Evolutionary conservation across 106 monocot genomes (phyloP), one percentile per base, ranked within the genome.

Genomic region (Dioscorea dumetorum): DNA sequence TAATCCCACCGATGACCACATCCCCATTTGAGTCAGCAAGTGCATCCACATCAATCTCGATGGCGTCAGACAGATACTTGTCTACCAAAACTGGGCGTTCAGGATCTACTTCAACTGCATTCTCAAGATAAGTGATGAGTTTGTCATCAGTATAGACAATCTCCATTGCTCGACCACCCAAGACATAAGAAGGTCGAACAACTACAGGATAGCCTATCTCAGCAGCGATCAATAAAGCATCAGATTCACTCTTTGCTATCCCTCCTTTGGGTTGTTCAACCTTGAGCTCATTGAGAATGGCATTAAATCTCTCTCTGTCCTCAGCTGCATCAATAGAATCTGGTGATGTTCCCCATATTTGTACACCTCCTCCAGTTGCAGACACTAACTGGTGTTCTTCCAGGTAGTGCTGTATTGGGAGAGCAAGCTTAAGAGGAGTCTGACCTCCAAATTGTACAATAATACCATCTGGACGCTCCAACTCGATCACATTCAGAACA

Each of bases 1-100:
- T 99, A 53, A 99, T 99, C 18, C 97, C 97, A 57, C 97, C 97
- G 71, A 99, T 99, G 8, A 99, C 97, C n/a, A 93, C 97, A 61
- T 66, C 79, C 11, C 97, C 97, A 50, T 69, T 64, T 34, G 81
- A 84, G 64, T 99, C 97, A n/a, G 87, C 78, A 33, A 99, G 69
- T 52, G 97, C 84, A 76, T 99, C 97, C 19, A 99, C 87, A 81
- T 99, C 97, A 67, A 99, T 93, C 72, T 99, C 97, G 32, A 72
- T 56, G 1, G 97, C 97, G 73, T 92, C 97, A 49, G 85, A 84
- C 17, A 99, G 84, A 68, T 92, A 99, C 72, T 80, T 99, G 58
- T 99, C 97, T 23, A 99, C 69, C 67, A 99, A 70, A 12, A 99
- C 97, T 13, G 97, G 97, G 8, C 89, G 81, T 23, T 93, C 87